Evolutionary conservation across 306 rosid genomes (phyloP).

Genomic region (Fragaria iinumae): DNA sequence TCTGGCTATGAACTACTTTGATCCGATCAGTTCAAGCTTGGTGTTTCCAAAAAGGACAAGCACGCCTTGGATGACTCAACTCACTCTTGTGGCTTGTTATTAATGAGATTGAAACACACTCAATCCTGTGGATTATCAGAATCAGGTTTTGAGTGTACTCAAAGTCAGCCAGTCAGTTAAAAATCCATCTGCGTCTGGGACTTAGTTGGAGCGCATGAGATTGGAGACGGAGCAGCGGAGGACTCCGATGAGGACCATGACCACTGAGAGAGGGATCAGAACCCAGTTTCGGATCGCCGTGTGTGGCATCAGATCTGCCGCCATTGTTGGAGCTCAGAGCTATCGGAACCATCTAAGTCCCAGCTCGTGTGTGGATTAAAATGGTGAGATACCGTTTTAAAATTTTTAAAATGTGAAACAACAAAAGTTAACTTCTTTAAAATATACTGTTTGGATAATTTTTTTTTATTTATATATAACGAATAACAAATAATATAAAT

Average conservation of each 20-base stretch:
- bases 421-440: no score
- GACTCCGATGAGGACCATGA: conserved; percentile 96
- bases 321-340: conserved; percentile 47
- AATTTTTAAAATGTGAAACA: no score
- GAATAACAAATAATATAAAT: not conserved
- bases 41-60: conserved; percentile 53
- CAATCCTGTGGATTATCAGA: no score
- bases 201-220: conserved; percentile 84
- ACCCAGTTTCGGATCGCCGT: conserved; percentile 99
- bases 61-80: conserved; percentile 79
- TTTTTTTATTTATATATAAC: conserved; percentile 13
- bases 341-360: not conserved
- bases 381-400: no score
- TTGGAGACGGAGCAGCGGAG: conserved; percentile 92
- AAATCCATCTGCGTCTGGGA: conserved; percentile 48
- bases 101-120: no score
- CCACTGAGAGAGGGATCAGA: conserved; percentile 92
- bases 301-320: conserved; percentile 94
- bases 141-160: no score
- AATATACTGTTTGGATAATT: no score
- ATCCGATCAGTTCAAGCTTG: conserved; percentile 59
- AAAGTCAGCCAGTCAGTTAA: no score
- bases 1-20: conserved; percentile 89
- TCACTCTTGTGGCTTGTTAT: conserved; percentile 63
- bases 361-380: no score